These are phyloP conservation scores for Plasmodium fragile DNA, from an alignment of 169 alveolate genomes.

Conservation along the genomic window DNA sequence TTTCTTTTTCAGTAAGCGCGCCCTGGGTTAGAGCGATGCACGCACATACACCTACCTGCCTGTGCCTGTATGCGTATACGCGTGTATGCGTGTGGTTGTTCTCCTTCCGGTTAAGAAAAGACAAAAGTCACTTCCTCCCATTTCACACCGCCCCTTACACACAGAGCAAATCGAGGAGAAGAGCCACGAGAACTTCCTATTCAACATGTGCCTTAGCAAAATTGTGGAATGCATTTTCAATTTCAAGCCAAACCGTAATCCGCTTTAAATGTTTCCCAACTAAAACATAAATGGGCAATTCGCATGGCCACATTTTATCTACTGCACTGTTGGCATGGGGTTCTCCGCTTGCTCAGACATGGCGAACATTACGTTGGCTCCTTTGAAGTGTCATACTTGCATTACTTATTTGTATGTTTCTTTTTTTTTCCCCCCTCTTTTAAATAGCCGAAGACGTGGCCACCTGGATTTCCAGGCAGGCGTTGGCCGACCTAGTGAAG, in stretches of 20 bases:
- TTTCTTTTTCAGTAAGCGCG: constrained; percentile 39
- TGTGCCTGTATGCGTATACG: background rate
- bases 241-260: constrained; percentile 49
- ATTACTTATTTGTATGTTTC: constrained; percentile 9
- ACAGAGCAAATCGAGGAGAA: constrained; percentile 55
- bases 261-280: background rate
- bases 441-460: constrained; percentile 54
- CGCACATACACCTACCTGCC: background rate
- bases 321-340: background rate
- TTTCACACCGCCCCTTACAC: background rate
- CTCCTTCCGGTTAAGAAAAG: background rate
- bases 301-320: background rate
- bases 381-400: background rate
- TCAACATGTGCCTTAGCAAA: constrained; percentile 27
- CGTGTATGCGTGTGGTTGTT: background rate
- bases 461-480: constrained; percentile 73
- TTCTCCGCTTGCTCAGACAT: background rate
- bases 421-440: constrained; percentile 2
- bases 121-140: background rate
- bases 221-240: constrained; percentile 32
- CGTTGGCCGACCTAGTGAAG: constrained; percentile 46
- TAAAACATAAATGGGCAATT: constrained; percentile 7
- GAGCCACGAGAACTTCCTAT: constrained; percentile 7
- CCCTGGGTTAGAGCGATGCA: background rate
- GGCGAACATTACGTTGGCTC: background rate